phyloP scores from a whole-genome alignment of 129 eudicot species.

The Saposhnikovia divaricata region DNA sequence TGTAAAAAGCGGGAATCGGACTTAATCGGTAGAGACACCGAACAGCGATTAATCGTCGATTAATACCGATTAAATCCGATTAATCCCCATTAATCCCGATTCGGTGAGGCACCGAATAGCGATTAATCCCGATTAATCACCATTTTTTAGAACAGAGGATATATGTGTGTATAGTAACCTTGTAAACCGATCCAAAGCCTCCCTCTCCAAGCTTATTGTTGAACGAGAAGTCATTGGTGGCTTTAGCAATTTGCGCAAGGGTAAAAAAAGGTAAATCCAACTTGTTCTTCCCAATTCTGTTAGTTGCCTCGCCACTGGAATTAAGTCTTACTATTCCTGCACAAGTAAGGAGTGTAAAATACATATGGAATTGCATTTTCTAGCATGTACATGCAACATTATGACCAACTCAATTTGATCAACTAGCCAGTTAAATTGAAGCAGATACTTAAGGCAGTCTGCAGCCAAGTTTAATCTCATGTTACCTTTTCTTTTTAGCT shows the following conservation, averaged over 20 bases:
- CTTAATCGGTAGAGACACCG: too few species aligned
- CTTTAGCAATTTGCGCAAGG: background rate
- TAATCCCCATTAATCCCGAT: too few species aligned
- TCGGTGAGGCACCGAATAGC: too few species aligned
- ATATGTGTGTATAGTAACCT: background rate
- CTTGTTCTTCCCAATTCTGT: background rate
- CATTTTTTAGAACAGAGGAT: too few species aligned
- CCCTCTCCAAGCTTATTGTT: constrained; percentile 5
- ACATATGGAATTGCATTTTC: background rate
- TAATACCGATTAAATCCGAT: too few species aligned
- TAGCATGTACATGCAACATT: background rate
- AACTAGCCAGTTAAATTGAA: background rate
- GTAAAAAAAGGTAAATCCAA: background rate
- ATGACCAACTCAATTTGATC: background rate
- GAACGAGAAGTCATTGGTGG: background rate
- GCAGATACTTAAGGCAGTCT: background rate
- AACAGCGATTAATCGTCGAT: too few species aligned
- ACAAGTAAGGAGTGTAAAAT: background rate
- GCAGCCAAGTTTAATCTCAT: background rate
- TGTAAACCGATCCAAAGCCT: constrained; percentile 2
- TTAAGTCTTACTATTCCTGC: background rate
- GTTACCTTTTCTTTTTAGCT: background rate
- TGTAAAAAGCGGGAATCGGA: too few species aligned
- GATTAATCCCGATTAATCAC: too few species aligned
- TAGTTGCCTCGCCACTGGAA: background rate